phyloP scores from a whole-genome alignment of 208 protist species.

The Leishmania arabica region DNA sequence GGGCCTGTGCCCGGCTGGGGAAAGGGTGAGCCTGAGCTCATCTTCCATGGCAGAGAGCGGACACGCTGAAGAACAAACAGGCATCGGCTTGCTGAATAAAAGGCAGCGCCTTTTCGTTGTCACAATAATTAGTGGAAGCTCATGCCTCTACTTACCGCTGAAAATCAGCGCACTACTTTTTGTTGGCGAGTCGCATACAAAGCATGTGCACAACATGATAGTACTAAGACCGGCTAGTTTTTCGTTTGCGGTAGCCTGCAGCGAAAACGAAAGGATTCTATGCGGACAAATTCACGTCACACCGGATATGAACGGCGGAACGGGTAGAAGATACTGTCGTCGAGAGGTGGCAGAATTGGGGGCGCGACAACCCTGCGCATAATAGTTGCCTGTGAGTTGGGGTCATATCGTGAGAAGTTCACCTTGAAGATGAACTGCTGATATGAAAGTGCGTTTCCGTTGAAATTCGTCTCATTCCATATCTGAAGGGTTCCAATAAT shows the following conservation, averaged over 20 bases:
- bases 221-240: neutral
- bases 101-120: neutral
- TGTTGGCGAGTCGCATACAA: neutral
- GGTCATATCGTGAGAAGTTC: conserved; percentile 48
- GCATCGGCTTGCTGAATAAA: neutral
- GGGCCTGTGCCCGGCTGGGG: neutral
- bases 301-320: conserved; percentile 46
- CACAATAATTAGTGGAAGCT: neutral
- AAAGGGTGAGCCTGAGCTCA: neutral
- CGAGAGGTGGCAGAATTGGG: conserved; percentile 61
- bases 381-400: conserved; percentile 49
- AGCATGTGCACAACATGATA: neutral
- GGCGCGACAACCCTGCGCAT: conserved; percentile 53
- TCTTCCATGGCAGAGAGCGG: neutral
- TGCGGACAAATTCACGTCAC: conserved; percentile 2
- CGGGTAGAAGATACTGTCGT: conserved; percentile 79
- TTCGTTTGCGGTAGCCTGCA: neutral
- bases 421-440: conserved; percentile 55
- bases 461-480: conserved; percentile 53
- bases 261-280: neutral
- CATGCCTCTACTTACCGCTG: neutral
- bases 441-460: conserved; percentile 30
- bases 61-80: neutral
- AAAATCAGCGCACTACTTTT: neutral
- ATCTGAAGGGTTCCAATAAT: conserved; percentile 58